These are phyloP conservation scores for Raphanus sativus DNA, from an alignment of 345 rosid species.

Conservation along the genomic window DNA sequence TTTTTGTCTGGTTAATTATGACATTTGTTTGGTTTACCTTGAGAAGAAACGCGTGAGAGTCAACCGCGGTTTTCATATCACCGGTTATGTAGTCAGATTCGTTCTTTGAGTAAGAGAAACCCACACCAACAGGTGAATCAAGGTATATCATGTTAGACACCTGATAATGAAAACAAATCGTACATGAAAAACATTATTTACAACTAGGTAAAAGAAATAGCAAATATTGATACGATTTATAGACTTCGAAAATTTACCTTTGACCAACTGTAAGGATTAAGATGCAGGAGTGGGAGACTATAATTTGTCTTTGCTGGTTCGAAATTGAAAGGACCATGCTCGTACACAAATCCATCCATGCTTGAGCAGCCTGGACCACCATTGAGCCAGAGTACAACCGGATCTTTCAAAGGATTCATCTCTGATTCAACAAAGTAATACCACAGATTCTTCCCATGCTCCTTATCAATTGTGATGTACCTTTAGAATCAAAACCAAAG, in stretches of 20 bases:
- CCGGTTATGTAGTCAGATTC: slow-evolving; percentile 64
- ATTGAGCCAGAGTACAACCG: slow-evolving; percentile 90
- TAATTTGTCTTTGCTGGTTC: slow-evolving; percentile 46
- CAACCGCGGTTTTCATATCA: slow-evolving; percentile 72
- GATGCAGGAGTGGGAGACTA: slow-evolving; percentile 54
- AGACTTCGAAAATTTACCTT: slow-evolving; percentile 49
- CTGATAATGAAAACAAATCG: slow-evolving; percentile 34
- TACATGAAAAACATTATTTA: not conserved
- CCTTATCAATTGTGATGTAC: slow-evolving; percentile 65
- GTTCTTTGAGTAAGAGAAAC: slow-evolving; percentile 78
- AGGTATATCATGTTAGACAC: slow-evolving; percentile 80
- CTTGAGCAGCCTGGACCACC: slow-evolving; percentile 99
- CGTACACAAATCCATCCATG: slow-evolving; percentile 89
- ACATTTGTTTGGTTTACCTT: slow-evolving; percentile 45
- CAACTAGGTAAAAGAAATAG: not conserved
- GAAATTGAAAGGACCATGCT: slow-evolving; percentile 88
- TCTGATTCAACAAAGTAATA: slow-evolving; percentile 83
- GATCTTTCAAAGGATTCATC: slow-evolving; percentile 64
- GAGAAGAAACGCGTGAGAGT: slow-evolving; percentile 76
- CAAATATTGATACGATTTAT: not conserved
- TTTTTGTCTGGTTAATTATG: too few relatives aligned
- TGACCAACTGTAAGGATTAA: slow-evolving; percentile 89
- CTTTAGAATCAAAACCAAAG: slow-evolving; percentile 39
- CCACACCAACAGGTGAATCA: slow-evolving; percentile 96
- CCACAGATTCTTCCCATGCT: slow-evolving; percentile 61